Evolutionary conservation across 2,329 filamentous ascomycete species (phyloP).

Genomic region (Colletotrichum acutatum): DNA sequence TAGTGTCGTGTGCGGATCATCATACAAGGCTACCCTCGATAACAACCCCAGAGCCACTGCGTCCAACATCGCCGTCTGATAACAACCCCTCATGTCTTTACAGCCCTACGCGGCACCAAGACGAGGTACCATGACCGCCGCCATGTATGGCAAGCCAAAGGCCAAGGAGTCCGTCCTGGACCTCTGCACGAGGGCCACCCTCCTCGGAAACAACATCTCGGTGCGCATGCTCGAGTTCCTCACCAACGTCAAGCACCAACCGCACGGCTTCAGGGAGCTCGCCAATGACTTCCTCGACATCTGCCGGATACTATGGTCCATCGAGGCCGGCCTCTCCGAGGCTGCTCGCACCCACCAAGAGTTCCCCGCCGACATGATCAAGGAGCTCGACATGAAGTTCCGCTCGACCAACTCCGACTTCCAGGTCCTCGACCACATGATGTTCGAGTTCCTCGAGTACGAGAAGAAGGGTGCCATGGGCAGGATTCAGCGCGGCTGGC

Average conservation of each 20-base stretch:
- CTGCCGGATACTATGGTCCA: constrained; percentile 74
- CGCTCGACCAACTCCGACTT: constrained; percentile 71
- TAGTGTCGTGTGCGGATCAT: neutral
- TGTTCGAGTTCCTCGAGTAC: constrained; percentile 69
- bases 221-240: constrained; percentile 74
- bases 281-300: constrained; percentile 75
- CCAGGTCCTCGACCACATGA: constrained; percentile 70
- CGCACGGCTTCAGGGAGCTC: constrained; percentile 66
- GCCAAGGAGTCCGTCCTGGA: constrained; percentile 50
- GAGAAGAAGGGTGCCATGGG: constrained; percentile 71
- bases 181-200: constrained; percentile 68
- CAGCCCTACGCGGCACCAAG: neutral
- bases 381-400: constrained; percentile 74
- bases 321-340: constrained; percentile 73
- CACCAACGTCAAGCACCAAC: constrained; percentile 64
- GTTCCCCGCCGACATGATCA: constrained; percentile 69
- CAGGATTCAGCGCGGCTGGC: constrained; percentile 69
- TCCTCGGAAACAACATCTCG: constrained; percentile 71
- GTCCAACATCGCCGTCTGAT: neutral
- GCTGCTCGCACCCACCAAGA: constrained; percentile 60
- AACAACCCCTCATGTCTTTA: constrained; percentile 5
- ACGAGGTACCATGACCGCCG: constrained; percentile 17
- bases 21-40: neutral
- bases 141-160: constrained; percentile 33
- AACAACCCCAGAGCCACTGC: neutral